Percentiles rank a stretch among this genome's conserved stretches.
phyloP scores from a whole-genome alignment of 352 stramenopile species.

The Pythium rishiriense region DNA sequence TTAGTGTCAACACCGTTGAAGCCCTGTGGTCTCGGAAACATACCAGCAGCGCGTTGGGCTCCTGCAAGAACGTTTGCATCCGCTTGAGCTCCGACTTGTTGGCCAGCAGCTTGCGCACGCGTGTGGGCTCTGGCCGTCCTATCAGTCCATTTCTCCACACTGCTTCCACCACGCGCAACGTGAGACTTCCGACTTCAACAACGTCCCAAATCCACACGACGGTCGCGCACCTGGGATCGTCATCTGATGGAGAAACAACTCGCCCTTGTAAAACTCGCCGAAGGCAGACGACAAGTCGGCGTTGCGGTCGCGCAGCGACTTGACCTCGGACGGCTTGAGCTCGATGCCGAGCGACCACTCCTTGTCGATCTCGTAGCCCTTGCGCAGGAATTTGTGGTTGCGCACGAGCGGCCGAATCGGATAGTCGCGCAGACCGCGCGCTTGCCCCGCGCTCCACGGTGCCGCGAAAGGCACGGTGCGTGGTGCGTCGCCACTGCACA shows the following conservation, averaged over 20 bases:
- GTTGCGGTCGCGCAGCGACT: constrained; percentile 66
- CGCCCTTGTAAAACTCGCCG: constrained; percentile 69
- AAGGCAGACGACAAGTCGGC: constrained; percentile 75
- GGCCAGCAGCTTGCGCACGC: constrained; percentile 74
- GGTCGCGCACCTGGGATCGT: constrained; percentile 56
- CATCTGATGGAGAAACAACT: constrained; percentile 76
- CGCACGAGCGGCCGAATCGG: constrained; percentile 61
- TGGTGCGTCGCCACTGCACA: background rate
- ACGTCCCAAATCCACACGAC: background rate
- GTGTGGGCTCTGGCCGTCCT: constrained; percentile 61
- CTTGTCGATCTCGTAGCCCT: constrained; percentile 60
- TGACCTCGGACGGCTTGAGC: constrained; percentile 77
- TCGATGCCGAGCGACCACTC: constrained; percentile 76
- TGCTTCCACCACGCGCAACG: no score
- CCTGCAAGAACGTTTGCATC: constrained; percentile 59
- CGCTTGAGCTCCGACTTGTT: constrained; percentile 80
- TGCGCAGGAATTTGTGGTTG: constrained; percentile 64
- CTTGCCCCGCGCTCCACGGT: background rate
- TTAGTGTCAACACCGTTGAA: background rate
- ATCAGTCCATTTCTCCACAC: constrained; percentile 78
- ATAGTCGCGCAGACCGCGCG: constrained; percentile 50
- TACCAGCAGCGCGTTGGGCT: constrained; percentile 75
- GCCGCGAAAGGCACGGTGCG: background rate
- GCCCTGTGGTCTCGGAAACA: background rate
- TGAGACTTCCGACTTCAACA: background rate